Base-by-base conservation (phyloP, 2,329 filamentous ascomycete species). In the Trichoderma sp. region DNA sequence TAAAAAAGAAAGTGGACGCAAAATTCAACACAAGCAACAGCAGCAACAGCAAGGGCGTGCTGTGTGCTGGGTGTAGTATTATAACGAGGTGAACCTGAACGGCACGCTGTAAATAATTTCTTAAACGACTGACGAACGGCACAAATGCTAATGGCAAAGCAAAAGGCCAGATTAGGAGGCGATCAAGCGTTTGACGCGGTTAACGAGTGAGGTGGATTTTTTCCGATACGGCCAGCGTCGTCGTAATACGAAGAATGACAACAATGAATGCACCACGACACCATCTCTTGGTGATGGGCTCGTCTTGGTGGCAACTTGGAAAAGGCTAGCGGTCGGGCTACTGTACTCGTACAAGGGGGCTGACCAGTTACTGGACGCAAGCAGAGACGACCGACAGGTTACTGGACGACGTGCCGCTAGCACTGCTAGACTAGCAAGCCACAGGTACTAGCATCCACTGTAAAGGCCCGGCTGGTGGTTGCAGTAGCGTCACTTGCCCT, bases 251-350 rank as follows among this genome's bases (percentile, higher is more conserved):
- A 73, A 72, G 60, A 72, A 64, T 53, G 27, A 65, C 69, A 73
- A 35, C n/a, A 56, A 56, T 16, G 27, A 53, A 65, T 56, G 31
- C 60, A 33, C 62, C 29, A 56, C 59, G 60, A 53, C 60, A 45
- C 41, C 41, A 73, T 73, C 69, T 71, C 67, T 65, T 65, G 41
- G 56, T 38, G 69, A 73, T 73, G 69, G 59, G 29, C 50, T 56
- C 50, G 50, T 56, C 50, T 14, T 56, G 50, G 50, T 56, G 50
- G 50, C 50, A 56, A 41, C 38, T 41, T 41, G 38, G 38, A 16
- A 41, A 56, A 24, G 50, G 21, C 50, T 56, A 56, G 29, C 27
- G n/a, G 21, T 35, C 14, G 11, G 63, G n/a, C 5, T 31, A 18
- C 38, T 41, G 38, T 41, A 18, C 38, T 41, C 38, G 38, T 41